Base-by-base conservation (phyloP, 495 filamentous ascomycete species). In the Diplogelasinospora grovesii region DNA sequence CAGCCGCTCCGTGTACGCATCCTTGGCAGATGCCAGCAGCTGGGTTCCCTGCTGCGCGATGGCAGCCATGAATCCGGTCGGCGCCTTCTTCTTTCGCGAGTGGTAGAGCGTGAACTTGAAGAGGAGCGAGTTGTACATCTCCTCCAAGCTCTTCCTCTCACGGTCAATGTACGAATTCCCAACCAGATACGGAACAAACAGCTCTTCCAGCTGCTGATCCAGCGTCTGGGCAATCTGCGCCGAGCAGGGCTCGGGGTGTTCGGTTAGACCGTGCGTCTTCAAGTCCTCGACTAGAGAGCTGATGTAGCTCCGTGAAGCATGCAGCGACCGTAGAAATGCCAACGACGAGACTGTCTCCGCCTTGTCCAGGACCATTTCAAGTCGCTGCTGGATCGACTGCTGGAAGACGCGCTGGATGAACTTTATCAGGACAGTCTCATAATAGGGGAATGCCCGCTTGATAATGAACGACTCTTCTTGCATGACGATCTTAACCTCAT, bases 91-190 rank as follows among this genome's bases (percentile, higher is more conserved):
- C 43, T 85, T 67, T 42, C 85, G 73, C 1, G 85, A 86, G 55
- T 99, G 93, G 54, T 87, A 97, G 22, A 89, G 82, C 22, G 83
- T 92, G 56, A 93, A 99, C 58, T 87, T 95, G 75, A 99, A 93
- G 16, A 97, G 71, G 27, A 99, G 58, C 0, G 90, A 95, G 18
- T 87, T 85, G 65, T 92, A 94, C 33, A 97, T 65, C 55, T 96
- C 90, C 54, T 96, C 90, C 23, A 99, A 57, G 34, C 81, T 94
- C 56, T 77, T 81, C 56, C 82, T 85, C 60, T 99, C 93, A 34
- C 87, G 79, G 51, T 99, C 93, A 53, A 97, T 95, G 51, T 97
- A 97, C 8, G 86, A 89, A 21, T 88, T 88, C 4, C 89, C 89
- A 22, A 89, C 77, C 38, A 99, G 84, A 54, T 97, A 97, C 0